Conservation (phyloP, 495 filamentous ascomycete genomes). For the Neurospora hispaniola region DNA sequence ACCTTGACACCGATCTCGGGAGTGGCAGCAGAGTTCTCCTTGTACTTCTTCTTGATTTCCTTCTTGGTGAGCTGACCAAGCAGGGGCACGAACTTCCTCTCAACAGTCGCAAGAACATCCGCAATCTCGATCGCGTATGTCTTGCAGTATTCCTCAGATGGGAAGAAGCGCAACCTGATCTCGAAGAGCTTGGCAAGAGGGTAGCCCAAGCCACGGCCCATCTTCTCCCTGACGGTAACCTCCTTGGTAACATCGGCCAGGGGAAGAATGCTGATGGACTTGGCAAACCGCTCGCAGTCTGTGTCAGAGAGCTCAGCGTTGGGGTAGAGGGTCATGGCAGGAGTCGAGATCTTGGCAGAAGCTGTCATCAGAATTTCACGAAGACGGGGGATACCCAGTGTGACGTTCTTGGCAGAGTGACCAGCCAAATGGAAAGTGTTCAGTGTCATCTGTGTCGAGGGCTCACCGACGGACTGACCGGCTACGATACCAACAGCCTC, state of each 20-base stretch:
- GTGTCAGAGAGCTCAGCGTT: conserved; percentile 59
- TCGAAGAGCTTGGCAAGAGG: conserved; percentile 72
- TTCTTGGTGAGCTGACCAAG: conserved; percentile 57
- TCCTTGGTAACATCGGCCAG: conserved; percentile 80
- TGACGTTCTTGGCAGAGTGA: conserved; percentile 97
- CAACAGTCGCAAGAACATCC: conserved; percentile 70
- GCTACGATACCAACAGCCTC: conserved; percentile 98
- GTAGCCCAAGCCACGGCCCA: conserved; percentile 55
- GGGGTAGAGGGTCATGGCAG: conserved; percentile 78
- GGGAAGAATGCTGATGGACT: conserved; percentile 81
- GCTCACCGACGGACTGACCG: conserved; percentile 92
- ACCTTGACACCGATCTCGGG: conserved; percentile 73
- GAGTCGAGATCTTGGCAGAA: conserved; percentile 75
- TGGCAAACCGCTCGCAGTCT: conserved; percentile 72
- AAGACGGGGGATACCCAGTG: conserved; percentile 91
- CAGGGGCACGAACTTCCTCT: conserved; percentile 62
- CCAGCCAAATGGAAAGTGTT: conserved; percentile 99
- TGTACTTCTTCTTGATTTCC: conserved; percentile 69
- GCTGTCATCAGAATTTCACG: conserved; percentile 99
- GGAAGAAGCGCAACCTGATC: conserved; percentile 74
- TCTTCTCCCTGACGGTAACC: conserved; percentile 64
- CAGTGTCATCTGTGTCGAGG: conserved; percentile 98
- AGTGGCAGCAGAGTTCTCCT: conserved; percentile 55
- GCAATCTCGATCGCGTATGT: conserved; percentile 72
- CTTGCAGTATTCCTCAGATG: conserved; percentile 64